Evolutionary conservation across 306 rosid species (phyloP).

Genomic region (Pterocarpus santalinus): DNA sequence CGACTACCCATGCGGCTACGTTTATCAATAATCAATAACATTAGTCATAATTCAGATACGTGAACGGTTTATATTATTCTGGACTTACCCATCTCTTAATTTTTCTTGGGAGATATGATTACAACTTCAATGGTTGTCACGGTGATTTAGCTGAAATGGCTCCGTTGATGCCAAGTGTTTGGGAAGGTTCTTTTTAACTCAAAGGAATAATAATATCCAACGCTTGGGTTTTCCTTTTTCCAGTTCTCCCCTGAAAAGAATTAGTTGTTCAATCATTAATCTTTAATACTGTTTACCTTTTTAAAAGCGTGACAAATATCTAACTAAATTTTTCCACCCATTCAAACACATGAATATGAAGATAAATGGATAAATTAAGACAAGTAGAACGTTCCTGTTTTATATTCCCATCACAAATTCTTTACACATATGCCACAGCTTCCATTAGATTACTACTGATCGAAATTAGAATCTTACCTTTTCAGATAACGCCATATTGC

Average conservation of each 20-base stretch:
- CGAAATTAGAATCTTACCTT: slow-evolving; percentile 49
- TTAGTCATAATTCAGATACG: neutral
- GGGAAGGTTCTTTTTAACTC: neutral
- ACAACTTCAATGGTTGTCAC: neutral
- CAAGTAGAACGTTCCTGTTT: neutral
- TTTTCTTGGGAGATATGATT: neutral
- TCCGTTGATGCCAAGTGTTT: neutral
- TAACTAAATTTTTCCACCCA: too few species aligned
- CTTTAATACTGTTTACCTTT: neutral
- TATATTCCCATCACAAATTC: neutral
- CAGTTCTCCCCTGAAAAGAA: too few species aligned
- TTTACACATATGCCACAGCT: slow-evolving; percentile 11
- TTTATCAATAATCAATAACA: too few species aligned
- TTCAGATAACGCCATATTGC: slow-evolving; percentile 45
- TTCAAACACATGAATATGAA: neutral
- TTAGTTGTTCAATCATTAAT: neutral
- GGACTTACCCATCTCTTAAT: neutral
- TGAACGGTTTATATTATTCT: neutral
- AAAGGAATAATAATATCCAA: neutral
- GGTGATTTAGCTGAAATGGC: too few species aligned
- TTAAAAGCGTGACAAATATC: neutral
- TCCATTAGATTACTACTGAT: slow-evolving; percentile 12
- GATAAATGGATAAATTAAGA: too few species aligned
- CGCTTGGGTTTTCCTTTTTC: too few species aligned
- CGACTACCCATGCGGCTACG: too few species aligned